Evolutionary conservation across 2,329 filamentous ascomycete genomes (phyloP), one percentile per base, ranked within the genome.

Genomic region (Ceratocystis ficicola): DNA sequence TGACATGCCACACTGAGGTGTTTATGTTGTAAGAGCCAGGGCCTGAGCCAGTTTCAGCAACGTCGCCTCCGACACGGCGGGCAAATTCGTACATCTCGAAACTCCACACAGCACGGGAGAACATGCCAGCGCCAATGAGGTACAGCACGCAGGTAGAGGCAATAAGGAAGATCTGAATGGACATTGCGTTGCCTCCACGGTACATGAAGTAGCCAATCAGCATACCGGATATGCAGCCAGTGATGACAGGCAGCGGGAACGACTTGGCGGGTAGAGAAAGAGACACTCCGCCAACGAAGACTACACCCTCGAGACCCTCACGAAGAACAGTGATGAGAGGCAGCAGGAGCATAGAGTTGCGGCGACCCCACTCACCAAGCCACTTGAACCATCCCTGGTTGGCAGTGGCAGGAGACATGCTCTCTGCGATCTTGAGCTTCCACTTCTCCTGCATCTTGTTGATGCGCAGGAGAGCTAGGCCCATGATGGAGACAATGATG

Each of bases 1-100:
- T 91, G 68, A 93, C 83, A 72, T 93, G 89, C 89, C 89, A 93
- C 25, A 93, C 88, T 66, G 83, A 89, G 70, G 86, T 77, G 62
- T 79, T 79, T 70, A 93, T 89, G 72, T 93, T 84, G 75, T 93
- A 93, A 1, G 86, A 90, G 2, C 89, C 89, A 0, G 88, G 81
- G 0, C 89, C 89, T 10, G 69, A 69, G 65, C 79, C 79, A 3
- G 75, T 68, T 69, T 81, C 79, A 4, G 75, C 72, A 5, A 78
- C 79, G 68, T 82, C 80, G 7, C 81, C 78, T 30, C 85, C 85
- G 20, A 85, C 79, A 25, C 82, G 71, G 62, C 82, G 64, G 7
- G 68, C 69, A 62, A 70, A 93, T 63, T 78, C 65, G 67, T 91
- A 79, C 70, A 79, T 80, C 73, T 93, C 83, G 64, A 94, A 82